A percentile compares a stretch with the other conserved stretches of the same genome.
phyloP scores from a whole-genome alignment of 208 protist species.

The Balamuthia mandrillaris region DNA sequence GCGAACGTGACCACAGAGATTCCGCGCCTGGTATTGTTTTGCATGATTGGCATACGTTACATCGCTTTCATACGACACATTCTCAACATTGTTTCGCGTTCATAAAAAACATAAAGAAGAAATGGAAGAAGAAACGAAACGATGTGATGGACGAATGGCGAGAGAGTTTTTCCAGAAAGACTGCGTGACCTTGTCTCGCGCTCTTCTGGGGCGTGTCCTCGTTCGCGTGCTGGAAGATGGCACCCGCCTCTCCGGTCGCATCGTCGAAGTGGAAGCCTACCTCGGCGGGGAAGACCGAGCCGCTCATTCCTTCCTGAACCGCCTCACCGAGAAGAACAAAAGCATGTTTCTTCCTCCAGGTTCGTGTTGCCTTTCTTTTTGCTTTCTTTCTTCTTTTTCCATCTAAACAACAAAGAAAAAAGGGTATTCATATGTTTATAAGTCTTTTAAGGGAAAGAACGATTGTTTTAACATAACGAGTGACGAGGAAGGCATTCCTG shows the following conservation, averaged over 20 bases:
- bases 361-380: no score
- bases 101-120: no score
- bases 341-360: background rate
- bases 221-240: background rate
- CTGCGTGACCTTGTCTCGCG: background rate
- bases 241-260: background rate
- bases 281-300: constrained; percentile 1
- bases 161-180: background rate
- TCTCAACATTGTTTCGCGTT: no score
- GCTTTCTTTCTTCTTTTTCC: background rate
- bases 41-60: no score
- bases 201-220: background rate
- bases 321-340: background rate
- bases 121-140: no score
- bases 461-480: constrained; percentile 20
- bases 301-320: background rate
- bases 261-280: constrained; percentile 11
- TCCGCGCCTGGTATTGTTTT: no score
- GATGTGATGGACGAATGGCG: background rate
- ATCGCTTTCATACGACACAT: no score
- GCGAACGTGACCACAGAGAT: no score
- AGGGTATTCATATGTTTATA: background rate
- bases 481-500: background rate
- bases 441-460: background rate
- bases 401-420: background rate